Conservation (phyloP, 2,329 filamentous ascomycete species). For the Ceratocystis albifundus region DNA sequence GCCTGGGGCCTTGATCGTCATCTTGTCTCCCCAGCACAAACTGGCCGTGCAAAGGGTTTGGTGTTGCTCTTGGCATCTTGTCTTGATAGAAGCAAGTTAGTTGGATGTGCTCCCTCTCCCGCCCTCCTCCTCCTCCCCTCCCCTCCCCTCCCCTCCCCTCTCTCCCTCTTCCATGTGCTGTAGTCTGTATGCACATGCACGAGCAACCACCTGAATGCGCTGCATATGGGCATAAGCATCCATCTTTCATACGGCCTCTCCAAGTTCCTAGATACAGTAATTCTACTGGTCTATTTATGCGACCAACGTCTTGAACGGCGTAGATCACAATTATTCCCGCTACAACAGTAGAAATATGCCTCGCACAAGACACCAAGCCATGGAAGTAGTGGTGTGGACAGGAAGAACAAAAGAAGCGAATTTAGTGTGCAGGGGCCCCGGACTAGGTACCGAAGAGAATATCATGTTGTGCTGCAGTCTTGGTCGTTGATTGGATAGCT, state of each 20-base stretch:
- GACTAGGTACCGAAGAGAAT: neutral
- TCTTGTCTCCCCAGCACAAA: no score
- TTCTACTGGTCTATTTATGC: neutral
- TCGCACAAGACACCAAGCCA: neutral
- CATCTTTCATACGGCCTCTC: no score
- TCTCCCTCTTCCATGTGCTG: neutral
- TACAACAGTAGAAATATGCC: neutral
- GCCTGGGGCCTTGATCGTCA: no score
- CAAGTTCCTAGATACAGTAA: neutral
- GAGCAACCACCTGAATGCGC: no score
- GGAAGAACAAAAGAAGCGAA: neutral
- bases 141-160: neutral
- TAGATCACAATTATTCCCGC: conserved; percentile 8
- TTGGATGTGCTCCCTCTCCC: neutral
- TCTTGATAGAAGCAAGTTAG: neutral
- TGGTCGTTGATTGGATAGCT: neutral
- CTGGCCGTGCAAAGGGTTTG: no score
- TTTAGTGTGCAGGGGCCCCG: neutral
- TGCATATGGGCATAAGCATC: no score
- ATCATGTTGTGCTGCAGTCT: neutral
- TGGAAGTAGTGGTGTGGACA: neutral
- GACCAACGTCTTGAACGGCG: neutral
- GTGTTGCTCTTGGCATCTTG: no score
- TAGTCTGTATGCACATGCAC: neutral
- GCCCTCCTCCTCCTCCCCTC: no score